Conservation (phyloP, 176 grass and related monocot genomes). For the Musa beccarii region DNA sequence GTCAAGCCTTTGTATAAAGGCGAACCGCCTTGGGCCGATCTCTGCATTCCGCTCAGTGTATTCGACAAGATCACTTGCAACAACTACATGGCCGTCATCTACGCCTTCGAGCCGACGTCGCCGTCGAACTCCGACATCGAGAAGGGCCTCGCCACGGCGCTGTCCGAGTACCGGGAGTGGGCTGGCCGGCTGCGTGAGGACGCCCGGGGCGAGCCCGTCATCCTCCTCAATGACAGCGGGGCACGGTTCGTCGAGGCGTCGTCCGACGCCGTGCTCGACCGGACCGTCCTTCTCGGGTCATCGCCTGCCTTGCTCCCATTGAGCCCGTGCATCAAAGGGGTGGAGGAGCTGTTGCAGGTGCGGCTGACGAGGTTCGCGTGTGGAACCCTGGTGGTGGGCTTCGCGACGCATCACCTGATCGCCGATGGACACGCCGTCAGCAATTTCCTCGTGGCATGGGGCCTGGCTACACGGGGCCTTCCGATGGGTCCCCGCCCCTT, state of each 20-base stretch:
- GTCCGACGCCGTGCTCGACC: background rate
- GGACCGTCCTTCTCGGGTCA: background rate
- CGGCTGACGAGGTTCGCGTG: slow-evolving; percentile 44
- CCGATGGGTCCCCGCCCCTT: background rate
- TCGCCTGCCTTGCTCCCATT: background rate
- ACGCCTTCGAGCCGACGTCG: background rate
- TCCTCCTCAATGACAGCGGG: background rate
- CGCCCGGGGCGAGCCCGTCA: background rate
- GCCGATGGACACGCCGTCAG: slow-evolving; percentile 27
- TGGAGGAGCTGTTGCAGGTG: background rate
- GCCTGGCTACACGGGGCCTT: slow-evolving; percentile 18
- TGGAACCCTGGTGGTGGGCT: slow-evolving; percentile 25
- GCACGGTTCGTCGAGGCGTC: background rate
- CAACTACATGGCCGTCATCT: background rate
- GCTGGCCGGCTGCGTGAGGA: background rate
- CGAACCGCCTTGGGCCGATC: background rate
- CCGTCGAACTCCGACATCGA: background rate
- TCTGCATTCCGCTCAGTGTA: background rate
- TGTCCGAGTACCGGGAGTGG: background rate
- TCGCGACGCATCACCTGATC: slow-evolving; percentile 30
- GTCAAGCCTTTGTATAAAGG: background rate
- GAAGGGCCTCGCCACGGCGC: background rate
- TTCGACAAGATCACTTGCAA: background rate
- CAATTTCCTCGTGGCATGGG: slow-evolving; percentile 32
- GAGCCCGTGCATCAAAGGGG: background rate